Evolutionary conservation across 2,329 filamentous ascomycete genomes (phyloP), one percentile per base, ranked within the genome.

Genomic region (Fusarium sp.): DNA sequence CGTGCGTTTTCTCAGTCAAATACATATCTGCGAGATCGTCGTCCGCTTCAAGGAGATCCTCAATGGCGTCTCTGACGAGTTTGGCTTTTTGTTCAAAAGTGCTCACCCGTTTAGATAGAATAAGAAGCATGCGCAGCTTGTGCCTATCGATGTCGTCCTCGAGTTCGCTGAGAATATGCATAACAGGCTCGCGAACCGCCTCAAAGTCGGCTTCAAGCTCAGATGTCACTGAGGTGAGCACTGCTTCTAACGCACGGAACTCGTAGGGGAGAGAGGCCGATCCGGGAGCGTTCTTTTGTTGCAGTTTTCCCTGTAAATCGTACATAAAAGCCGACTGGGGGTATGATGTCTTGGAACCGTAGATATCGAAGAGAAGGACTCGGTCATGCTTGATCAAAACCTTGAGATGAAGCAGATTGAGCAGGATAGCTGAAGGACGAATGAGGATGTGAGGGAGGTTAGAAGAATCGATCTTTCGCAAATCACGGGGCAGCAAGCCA

Each of bases 241-340:
- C 94, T 1, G 96, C 93, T 85, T 99, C 96, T 18, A 99, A 87
- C 6, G 96, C 96, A 30, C 96, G 91, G 79, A 98, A 97, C 79
- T 99, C 96, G 79, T 99, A 99, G 0, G 96, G 93, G 7, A 99
- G 85, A 4, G 88, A 87, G 36, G 85, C 86, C 16, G 88, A 85
- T n/a, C 83, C 47, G 15, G 77, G 71, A 6, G 83, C 77, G 62
- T 89, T 85, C 78, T 94, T 95, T 76, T 97, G 93, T 67, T 93
- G 91, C 44, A 99, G 84, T 77, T 97, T 97, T 13, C 93, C 93
- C 78, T 98, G 94, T 20, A 99, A 83, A 76, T 98, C 96, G 80
- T 98, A 97, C 89, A 99, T 97, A 82, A 99, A 99, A 15, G 96
- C 89, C 6, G 94, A 97, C 78, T 98, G 96, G 33, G 95, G 94